A percentile compares a stretch with the other conserved stretches of the same genome.
Evolutionary conservation across 352 stramenopile species (phyloP).

Genomic region (Phytophthora hibernalis): DNA sequence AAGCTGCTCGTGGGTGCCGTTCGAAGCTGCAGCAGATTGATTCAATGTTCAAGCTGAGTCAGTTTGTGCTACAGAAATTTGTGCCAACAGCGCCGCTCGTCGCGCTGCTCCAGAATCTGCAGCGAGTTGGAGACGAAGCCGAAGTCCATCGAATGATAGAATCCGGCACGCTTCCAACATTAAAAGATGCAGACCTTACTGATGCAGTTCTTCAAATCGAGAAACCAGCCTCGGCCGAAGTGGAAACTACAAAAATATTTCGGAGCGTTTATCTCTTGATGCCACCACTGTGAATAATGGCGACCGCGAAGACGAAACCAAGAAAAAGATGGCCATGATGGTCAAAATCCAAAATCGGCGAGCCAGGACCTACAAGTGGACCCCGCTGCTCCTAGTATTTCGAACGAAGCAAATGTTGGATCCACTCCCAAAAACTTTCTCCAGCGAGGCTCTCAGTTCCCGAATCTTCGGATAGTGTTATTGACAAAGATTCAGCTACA

Average conservation of each 20-base stretch:
- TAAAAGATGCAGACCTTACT: neutral
- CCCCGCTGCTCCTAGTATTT: neutral
- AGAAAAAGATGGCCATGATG: constrained; percentile 1
- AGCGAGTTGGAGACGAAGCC: constrained; percentile 40
- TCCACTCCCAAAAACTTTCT: neutral
- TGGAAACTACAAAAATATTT: constrained; percentile 10
- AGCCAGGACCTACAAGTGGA: neutral
- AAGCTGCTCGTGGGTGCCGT: constrained; percentile 51
- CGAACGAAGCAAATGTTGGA: constrained; percentile 7
- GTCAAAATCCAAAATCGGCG: neutral
- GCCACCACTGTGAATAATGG: neutral
- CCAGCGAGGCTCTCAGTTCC: neutral
- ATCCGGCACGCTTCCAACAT: constrained; percentile 35
- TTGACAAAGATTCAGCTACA: neutral
- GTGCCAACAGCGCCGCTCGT: constrained; percentile 41
- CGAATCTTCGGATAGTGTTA: constrained; percentile 1
- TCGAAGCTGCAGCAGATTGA: constrained; percentile 76
- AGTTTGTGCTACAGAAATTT: constrained; percentile 53
- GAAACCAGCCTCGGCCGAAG: neutral
- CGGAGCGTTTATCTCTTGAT: constrained; percentile 2
- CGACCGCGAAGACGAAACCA: constrained; percentile 7
- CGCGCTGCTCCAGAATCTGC: constrained; percentile 50
- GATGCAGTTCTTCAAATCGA: constrained; percentile 2
- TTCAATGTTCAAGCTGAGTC: constrained; percentile 56
- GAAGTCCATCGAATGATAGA: constrained; percentile 47